Percentiles rank a stretch among this genome's conserved stretches.
These are phyloP conservation scores for Rhynchosporium graminicola DNA, from an alignment of 2,329 filamentous ascomycete species.

Conservation along the genomic window DNA sequence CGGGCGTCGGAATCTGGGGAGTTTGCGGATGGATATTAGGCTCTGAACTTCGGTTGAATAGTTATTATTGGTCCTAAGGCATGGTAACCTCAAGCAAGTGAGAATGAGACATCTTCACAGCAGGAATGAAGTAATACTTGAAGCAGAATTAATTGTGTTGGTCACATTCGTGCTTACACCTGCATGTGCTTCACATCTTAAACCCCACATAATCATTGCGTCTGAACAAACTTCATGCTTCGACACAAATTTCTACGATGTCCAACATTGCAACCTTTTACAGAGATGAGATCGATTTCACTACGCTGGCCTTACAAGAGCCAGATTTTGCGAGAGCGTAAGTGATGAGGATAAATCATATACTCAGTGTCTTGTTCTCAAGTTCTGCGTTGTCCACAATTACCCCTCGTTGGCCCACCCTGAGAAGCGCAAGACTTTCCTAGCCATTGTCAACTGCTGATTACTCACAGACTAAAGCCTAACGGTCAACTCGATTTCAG, in stretches of 20 bases:
- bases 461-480: conserved; percentile 47
- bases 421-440: background rate
- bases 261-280: conserved; percentile 48
- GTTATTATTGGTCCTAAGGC: background rate
- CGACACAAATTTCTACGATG: conserved; percentile 27
- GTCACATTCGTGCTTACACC: too few relatives aligned
- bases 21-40: background rate
- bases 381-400: background rate
- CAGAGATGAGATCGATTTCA: conserved; percentile 61
- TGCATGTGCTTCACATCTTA: background rate
- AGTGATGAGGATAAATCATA: conserved; percentile 31
- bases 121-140: background rate
- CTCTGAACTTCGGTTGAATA: background rate
- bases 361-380: background rate
- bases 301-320: conserved; percentile 58
- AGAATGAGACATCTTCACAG: background rate
- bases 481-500: conserved; percentile 75
- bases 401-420: background rate
- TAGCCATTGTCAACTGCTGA: conserved; percentile 12
- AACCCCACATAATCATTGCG: background rate
- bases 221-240: background rate
- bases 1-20: conserved; percentile 10
- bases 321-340: conserved; percentile 60
- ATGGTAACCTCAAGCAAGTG: background rate
- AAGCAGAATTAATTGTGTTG: background rate